These are phyloP conservation scores for Neonectria faginata DNA, from an alignment of 2,329 filamentous ascomycete species.

Conservation along the genomic window DNA sequence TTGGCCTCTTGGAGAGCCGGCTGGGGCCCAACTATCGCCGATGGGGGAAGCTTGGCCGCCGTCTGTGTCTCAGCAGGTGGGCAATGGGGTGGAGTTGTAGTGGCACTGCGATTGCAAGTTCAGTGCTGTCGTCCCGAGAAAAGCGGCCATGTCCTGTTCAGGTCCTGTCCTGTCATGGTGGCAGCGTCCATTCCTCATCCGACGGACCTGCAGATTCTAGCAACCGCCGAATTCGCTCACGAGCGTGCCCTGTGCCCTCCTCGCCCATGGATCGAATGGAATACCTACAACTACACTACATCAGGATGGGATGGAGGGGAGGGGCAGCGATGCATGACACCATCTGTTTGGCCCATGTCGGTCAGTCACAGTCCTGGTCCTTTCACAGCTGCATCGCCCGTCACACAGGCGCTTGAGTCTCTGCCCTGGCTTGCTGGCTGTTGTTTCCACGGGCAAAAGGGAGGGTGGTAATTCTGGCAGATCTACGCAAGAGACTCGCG, in stretches of 20 bases:
- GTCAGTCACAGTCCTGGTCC: constrained; percentile 15
- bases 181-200: constrained; percentile 35
- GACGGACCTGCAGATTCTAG: constrained; percentile 44
- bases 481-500: constrained; percentile 1
- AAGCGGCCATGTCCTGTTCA: constrained; percentile 6
- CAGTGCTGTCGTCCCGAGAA: neutral
- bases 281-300: neutral
- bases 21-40: constrained; percentile 6
- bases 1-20: constrained; percentile 1
- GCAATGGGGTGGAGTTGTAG: neutral
- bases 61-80: neutral
- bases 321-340: constrained; percentile 27
- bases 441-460: constrained; percentile 12
- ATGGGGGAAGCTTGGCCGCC: constrained; percentile 8
- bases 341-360: constrained; percentile 8
- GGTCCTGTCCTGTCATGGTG: neutral
- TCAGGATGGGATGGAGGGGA: constrained; percentile 4
- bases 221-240: constrained; percentile 32
- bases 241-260: neutral
- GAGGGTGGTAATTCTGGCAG: constrained; percentile 1
- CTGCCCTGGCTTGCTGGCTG: constrained; percentile 25
- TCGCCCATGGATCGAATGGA: neutral
- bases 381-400: constrained; percentile 21
- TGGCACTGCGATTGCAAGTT: neutral
- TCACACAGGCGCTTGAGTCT: constrained; percentile 27